A percentile compares a stretch with the other conserved stretches of the same genome.
Conservation (phyloP, 495 filamentous ascomycete genomes). For the Sporormia fimetaria region DNA sequence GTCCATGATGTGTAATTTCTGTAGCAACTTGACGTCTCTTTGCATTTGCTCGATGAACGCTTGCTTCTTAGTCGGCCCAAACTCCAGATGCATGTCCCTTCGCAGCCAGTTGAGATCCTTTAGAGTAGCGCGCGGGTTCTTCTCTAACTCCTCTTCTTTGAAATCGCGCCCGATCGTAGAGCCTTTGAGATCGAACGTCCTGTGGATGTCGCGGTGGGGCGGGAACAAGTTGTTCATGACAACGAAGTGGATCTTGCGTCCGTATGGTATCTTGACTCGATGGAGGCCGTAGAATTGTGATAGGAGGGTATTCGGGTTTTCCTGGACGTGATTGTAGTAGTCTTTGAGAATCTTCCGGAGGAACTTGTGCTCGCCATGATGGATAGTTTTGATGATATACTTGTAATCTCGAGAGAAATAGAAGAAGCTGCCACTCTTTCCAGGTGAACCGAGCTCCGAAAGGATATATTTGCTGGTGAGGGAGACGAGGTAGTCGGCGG, state of each 20-base stretch:
- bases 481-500: slow-evolving; percentile 96
- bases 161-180: slow-evolving; percentile 89
- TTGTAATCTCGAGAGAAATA: slow-evolving; percentile 99
- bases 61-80: slow-evolving; percentile 75
- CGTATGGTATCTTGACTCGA: slow-evolving; percentile 96
- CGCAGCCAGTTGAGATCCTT: slow-evolving; percentile 97
- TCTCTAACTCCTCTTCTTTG: slow-evolving; percentile 73
- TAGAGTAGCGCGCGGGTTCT: slow-evolving; percentile 83
- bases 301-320: slow-evolving; percentile 90
- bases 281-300: slow-evolving; percentile 98
- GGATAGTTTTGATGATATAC: slow-evolving; percentile 99
- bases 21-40: slow-evolving; percentile 71
- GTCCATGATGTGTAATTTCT: slow-evolving; percentile 92
- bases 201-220: slow-evolving; percentile 92
- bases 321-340: slow-evolving; percentile 85
- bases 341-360: slow-evolving; percentile 83
- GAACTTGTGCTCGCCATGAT: slow-evolving; percentile 92
- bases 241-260: slow-evolving; percentile 97
- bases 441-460: slow-evolving; percentile 90
- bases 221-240: slow-evolving; percentile 99
- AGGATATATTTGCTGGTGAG: slow-evolving; percentile 98
- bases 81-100: slow-evolving; percentile 70
- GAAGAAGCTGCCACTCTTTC: slow-evolving; percentile 98
- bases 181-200: slow-evolving; percentile 96
- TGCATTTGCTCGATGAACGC: slow-evolving; percentile 81